Evolutionary conservation across 352 stramenopile species (phyloP), one percentile per base, ranked within the genome.

Genomic region (Thalassiosira oceanica): DNA sequence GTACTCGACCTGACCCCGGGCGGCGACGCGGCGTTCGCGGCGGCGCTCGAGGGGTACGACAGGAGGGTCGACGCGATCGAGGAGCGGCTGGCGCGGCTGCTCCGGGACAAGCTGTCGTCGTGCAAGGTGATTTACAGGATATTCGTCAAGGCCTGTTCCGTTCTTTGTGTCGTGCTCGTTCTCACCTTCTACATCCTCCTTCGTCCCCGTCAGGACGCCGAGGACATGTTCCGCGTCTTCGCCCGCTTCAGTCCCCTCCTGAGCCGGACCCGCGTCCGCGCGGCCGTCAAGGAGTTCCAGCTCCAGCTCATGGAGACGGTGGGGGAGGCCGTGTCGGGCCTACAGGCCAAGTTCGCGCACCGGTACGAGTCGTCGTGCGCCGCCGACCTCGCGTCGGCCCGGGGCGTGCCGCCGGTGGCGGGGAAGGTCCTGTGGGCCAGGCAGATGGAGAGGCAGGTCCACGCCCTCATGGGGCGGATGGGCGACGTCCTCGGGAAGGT

Each of bases 401-500:
- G 96, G 43, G 97, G 99, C 53, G 97, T 99, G 29, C 97, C 97
- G 15, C 96, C 96, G 18, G 94, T 99, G 29, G 94, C 94, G 28
- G 96, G 95, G 23, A 97, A 97, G 44, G 97, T 99, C 37, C 93
- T 99, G 71, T 99, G 97, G 97, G 96, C 96, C 11, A 97, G 97
- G 68, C 97, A 99, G 82, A 99, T 99, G 82, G 96, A 99, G 77
- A 88, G 95, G n/a, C 97, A 99, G 76, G 79, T 99, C 10, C 92
- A 97, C 78, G 91, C 94, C 55, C 84, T 99, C 2, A 91, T 99
- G 45, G 88, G 93, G n/a, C 88, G 96, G 31, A 96, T 99, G 63
- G 92, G 97, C 61, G 94, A 97, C 70, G 96, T 99, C 13, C 89
- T 99, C 2, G 69, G 97, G 94, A 39, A 68, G 78, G n/a, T n/a